These are phyloP conservation scores for Apiotrichum mycotoxinovorans DNA, from an alignment of 1,284 basidiomycete genomes.

Conservation along the genomic window DNA sequence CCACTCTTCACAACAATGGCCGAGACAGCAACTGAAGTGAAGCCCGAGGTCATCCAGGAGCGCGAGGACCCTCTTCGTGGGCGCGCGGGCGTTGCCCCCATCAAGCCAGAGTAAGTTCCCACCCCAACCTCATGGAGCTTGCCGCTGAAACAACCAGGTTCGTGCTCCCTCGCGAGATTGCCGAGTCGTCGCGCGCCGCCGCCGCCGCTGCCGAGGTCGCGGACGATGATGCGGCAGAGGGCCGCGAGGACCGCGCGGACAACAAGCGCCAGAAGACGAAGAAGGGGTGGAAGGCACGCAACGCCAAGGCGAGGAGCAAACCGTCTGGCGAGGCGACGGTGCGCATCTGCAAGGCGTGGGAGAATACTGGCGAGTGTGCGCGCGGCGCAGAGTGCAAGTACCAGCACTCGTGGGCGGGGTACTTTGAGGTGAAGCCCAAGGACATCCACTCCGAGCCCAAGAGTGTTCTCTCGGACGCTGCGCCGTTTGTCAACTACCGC, in stretches of 20 bases:
- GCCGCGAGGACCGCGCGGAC: conserved; percentile 24
- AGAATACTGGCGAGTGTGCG: conserved; percentile 30
- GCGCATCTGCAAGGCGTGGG: conserved; percentile 42
- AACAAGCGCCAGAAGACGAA: conserved; percentile 52
- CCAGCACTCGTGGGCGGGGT: conserved; percentile 72
- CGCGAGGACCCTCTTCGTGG: conserved; percentile 9
- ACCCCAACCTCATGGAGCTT: too few relatives aligned
- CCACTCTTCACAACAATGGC: background rate
- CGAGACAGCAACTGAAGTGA: background rate
- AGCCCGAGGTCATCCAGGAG: background rate
- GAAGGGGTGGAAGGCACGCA: conserved; percentile 63
- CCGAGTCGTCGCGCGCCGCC: conserved; percentile 52
- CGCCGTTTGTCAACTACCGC: conserved; percentile 55
- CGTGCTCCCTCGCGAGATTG: conserved; percentile 53
- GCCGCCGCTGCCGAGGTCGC: conserved; percentile 8
- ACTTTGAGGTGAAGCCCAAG: conserved; percentile 69
- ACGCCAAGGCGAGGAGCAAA: conserved; percentile 70
- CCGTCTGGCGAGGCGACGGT: conserved; percentile 33
- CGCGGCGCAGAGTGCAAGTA: conserved; percentile 59
- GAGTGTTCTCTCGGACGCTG: conserved; percentile 50
- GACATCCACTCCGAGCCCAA: conserved; percentile 64
- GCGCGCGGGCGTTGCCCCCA: conserved; percentile 60
- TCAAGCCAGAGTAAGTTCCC: conserved; percentile 71
- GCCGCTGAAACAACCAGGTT: conserved; percentile 51
- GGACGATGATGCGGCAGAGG: conserved; percentile 68